Conservation (phyloP, 441 rosid genomes). For the Adansonia grandidieri region DNA sequence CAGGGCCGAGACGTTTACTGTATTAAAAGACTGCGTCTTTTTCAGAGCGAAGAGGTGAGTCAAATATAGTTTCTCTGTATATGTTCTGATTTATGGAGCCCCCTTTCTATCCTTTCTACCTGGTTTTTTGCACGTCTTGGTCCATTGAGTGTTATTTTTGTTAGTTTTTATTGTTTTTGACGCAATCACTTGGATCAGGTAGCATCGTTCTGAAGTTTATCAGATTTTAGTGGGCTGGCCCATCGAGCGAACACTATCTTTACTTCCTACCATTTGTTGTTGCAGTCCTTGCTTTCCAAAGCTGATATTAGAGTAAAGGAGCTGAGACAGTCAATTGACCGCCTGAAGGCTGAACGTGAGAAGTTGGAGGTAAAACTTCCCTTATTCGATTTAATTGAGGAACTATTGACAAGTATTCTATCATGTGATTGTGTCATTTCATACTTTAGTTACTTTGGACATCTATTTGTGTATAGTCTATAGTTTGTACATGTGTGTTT, state of each 20-base stretch:
- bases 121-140: background rate
- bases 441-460: background rate
- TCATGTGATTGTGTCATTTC: conserved; percentile 6
- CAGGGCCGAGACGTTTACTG: conserved; percentile 80
- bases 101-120: background rate
- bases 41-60: conserved; percentile 75
- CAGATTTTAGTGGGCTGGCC: background rate
- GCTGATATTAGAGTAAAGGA: conserved; percentile 73
- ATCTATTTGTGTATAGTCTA: background rate
- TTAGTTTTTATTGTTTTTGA: conserved; percentile 11
- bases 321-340: conserved; percentile 70
- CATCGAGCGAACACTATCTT: background rate
- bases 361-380: conserved; percentile 66
- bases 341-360: conserved; percentile 72
- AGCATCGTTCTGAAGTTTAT: conserved; percentile 4
- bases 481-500: background rate
- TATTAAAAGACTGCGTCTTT: conserved; percentile 68
- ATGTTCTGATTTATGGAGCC: background rate
- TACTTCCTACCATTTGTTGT: conserved; percentile 31
- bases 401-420: background rate
- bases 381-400: conserved; percentile 10
- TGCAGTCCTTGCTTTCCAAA: conserved; percentile 69
- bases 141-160: background rate
- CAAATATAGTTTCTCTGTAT: background rate
- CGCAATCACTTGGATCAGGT: background rate